Base-by-base conservation (phyloP, 768 basidiomycete species). In the Strobilomyces dryophilus region DNA sequence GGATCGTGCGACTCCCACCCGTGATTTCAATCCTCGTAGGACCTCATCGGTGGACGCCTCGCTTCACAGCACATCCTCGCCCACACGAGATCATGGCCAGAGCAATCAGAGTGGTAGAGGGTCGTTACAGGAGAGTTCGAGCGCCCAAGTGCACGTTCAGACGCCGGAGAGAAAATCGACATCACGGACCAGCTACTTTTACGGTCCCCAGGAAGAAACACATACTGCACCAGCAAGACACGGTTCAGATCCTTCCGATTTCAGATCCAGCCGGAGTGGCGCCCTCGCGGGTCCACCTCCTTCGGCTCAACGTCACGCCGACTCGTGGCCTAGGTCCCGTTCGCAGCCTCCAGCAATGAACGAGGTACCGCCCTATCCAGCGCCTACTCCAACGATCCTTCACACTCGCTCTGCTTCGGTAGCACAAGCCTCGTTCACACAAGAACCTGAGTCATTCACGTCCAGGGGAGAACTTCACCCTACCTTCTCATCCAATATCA, bases 401-500 rank as follows among this genome's bases (percentile, higher is more conserved):
- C 44, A 49, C 17, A 49, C 14, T 18, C 65, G 55, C 12, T 53
- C 58, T 20, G 29, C 53, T 18, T 59, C 59, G 37, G 42, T 6
- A 14, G 59, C 59, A 18, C 64, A 54, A 17, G 12, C 53, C 12
- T 0, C 48, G 21, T 56, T 66, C 47, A 61, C 60, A 10, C 59
- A 60, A 32, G 64, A 71, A 47, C 68, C 67, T 1, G 77, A 80
- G 50, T 73, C 74, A 4, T 87, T 77, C 59, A 85, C 79, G 0
- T 64, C 78, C 7, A 73, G 71, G 51, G 71, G 64, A 18, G 78
- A 81, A 14, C 78, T 88, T 17, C 79, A 82, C 41, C 74, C 84
- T 1, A 88, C 88, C 1, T 90, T 89, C 60, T 83, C 84, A 2
- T 61, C 79, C n/a, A 80, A 73, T 50, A 84, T 87, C 64, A 73